Base-by-base conservation (phyloP, 75 land plant species). In the Isoetes taiwanensis region DNA sequence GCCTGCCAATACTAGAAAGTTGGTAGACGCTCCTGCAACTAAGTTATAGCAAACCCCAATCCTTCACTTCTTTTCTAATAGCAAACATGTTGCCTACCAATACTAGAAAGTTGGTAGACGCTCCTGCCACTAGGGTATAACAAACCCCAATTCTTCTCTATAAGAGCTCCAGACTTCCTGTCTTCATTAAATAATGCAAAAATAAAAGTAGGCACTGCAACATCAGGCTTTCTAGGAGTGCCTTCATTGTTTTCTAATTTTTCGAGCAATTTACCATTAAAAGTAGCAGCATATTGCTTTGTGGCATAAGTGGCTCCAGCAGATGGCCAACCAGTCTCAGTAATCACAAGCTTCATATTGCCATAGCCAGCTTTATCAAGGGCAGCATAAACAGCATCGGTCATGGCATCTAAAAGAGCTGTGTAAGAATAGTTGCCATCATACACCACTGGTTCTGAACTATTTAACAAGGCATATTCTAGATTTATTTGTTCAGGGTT, bases 331-430 rank as follows among this genome's bases (percentile, higher is more conserved):
- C 50, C 50, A 6, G 50, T 46, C 16, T 46, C 50, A n/a, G 21
- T 46, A 4, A 46, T 46, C 23, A 19, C 50, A n/a, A 46, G 6
- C 6, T 16, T 23, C 16, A 46, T 23, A 19, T 46, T 23, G 6
- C n/a, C 50, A 19, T 6, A 46, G 12, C 50, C 50, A 6, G 25
- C 25, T 6, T 46, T 23, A 19, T 46, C 50, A 19, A 46, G 16
- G 12, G 50, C 50, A 6, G 50, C 5, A 23, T 19, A 46, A 4
- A 23, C 23, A 19, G 50, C 50, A n/a, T 46, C 50, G 21, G 50
- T 46, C 50, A 46, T 46, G 50, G 50, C 50, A 23, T 46, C 50
- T 5, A 46, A 23, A 6, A 46, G 50, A 46, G 16, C 23, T 8
- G 6, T 46, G 50, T 46, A 46, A 6, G 21, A 3, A n/a, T 6